These are phyloP conservation scores for Coprinopsis cinerea DNA, from an alignment of 768 basidiomycete species.

Conservation along the genomic window DNA sequence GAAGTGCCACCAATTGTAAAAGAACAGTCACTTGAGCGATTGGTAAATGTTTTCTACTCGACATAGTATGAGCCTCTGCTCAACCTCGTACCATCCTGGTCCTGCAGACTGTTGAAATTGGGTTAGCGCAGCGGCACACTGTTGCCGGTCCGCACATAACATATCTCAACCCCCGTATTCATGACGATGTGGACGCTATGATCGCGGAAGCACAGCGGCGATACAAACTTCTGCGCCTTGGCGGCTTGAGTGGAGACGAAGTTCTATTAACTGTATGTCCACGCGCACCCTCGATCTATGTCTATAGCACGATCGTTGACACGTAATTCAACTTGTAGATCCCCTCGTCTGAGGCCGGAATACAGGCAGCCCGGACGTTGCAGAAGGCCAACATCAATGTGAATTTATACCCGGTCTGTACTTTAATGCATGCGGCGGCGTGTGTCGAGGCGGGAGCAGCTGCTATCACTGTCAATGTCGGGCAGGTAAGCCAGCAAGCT, in stretches of 20 bases:
- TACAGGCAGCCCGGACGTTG: constrained; percentile 40
- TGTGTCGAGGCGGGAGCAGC: constrained; percentile 49
- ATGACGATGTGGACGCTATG: constrained; percentile 32
- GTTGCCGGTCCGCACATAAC: constrained; percentile 43
- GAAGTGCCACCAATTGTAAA: no score
- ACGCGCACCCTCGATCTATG: constrained; percentile 1
- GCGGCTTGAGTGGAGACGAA: constrained; percentile 30
- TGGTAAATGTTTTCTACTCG: constrained; percentile 19
- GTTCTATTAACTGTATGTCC: constrained; percentile 46
- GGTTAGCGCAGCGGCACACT: constrained; percentile 36
- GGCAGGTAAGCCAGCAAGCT: constrained; percentile 32
- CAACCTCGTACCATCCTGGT: not conserved
- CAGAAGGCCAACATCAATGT: constrained; percentile 36
- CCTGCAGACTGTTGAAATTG: constrained; percentile 46
- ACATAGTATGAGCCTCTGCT: no score
- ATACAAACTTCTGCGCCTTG: constrained; percentile 33
- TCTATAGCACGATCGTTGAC: no score
- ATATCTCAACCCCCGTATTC: constrained; percentile 45
- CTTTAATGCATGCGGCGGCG: constrained; percentile 46
- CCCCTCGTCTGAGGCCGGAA: constrained; percentile 51
- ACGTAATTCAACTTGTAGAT: constrained; percentile 33
- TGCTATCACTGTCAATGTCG: constrained; percentile 44
- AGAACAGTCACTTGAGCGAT: constrained; percentile 20
- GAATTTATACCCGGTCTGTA: constrained; percentile 48
- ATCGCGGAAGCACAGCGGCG: constrained; percentile 36